Evolutionary conservation across 768 basidiomycete genomes (phyloP), one percentile per base, ranked within the genome.

Genomic region (Trametes gibbosa): DNA sequence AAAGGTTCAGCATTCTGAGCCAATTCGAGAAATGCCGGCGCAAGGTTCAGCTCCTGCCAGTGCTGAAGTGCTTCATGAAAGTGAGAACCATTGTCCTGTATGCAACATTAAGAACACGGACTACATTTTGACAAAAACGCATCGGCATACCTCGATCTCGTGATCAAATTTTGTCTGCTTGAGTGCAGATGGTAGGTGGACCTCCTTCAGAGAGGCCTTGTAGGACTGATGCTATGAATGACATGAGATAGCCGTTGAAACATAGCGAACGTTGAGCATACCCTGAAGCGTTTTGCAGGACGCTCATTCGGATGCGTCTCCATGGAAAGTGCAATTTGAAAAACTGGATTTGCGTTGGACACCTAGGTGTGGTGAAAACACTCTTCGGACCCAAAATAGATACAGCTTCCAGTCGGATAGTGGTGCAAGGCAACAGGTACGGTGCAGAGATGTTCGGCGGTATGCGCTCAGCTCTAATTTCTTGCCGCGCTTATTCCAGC

Each of bases 41-140:
- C 79, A 21, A 95, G 81, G 70, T 90, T 93, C 59, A 95, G 80
- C 65, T 94, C 87, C 63, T 81, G 76, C 86, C 89, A 91, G 66
- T 90, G 84, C 25, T 83, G 77, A 32, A 95, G 75, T 2, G 88
- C 81, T 63, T 83, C 78, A 53, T 87, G 84, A 66, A 95, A 94
- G 68, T 92, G 86, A 0, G 89, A 91, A 56, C 85, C 84, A 67
- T 84, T 82, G 63, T 93, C 89, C 89, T 92, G 54, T 2, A 63
- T 32, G 24, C 9, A 14, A 2, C 13, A 35, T 46, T 21, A 16
- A 9, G 5, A 25, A 19, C 19, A 12, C 5, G 5, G 2, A 32
- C 27, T 19, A 17, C 5, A 5, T 29, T 16, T n/a, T 4, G 5
- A 6, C n/a, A 37, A 8, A 1, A n/a, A 23, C 17, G 14, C 46